Conservation (phyloP, 495 filamentous ascomycete genomes). For the Sphaerosporella brunnea region DNA sequence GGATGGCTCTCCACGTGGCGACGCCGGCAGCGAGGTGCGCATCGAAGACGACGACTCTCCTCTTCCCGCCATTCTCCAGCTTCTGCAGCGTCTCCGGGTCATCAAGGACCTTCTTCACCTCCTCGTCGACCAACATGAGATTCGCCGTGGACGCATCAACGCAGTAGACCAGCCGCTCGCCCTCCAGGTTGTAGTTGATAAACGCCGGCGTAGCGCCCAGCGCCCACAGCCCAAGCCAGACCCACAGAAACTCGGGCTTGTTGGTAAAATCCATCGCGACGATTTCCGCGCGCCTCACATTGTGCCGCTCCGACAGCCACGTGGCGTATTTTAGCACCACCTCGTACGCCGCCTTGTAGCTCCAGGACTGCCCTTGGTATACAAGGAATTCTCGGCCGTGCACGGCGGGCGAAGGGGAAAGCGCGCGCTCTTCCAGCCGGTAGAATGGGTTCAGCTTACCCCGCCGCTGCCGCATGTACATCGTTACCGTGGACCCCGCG, state of each 20-base stretch:
- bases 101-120: conserved; percentile 35
- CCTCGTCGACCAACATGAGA: conserved; percentile 57
- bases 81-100: conserved; percentile 30
- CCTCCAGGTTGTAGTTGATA: conserved; percentile 80
- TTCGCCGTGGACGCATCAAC: conserved; percentile 50
- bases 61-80: conserved; percentile 43
- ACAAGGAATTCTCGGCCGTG: conserved; percentile 45
- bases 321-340: conserved; percentile 57
- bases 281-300: conserved; percentile 56
- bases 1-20: conserved; percentile 36
- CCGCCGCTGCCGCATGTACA: conserved; percentile 31
- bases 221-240: conserved; percentile 74
- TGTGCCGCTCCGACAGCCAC: conserved; percentile 58
- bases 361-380: conserved; percentile 58
- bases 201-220: conserved; percentile 81
- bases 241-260: conserved; percentile 59
- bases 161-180: conserved; percentile 61
- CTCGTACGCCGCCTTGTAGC: conserved; percentile 65
- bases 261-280: conserved; percentile 86
- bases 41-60: conserved; percentile 33
- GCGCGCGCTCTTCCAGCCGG: conserved; percentile 50
- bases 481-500: conserved; percentile 29
- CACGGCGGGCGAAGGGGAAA: conserved; percentile 33
- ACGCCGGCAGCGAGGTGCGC: conserved; percentile 45
- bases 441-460: conserved; percentile 67